Conservation (phyloP, 176 grass and related monocot species). For the Avena eriantha region DNA sequence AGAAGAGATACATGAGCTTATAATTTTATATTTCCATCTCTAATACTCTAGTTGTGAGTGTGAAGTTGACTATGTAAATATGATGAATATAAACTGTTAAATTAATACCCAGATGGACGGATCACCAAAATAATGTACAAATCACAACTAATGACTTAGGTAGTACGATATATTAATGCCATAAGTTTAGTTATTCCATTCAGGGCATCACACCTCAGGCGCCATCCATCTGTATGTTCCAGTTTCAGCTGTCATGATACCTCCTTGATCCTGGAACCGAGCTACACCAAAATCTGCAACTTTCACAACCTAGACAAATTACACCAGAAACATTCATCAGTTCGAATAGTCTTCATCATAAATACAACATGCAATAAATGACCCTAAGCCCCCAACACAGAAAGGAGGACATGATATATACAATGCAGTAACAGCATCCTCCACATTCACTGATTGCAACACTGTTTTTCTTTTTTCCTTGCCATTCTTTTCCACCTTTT, state of each 20-base stretch:
- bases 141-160: neutral
- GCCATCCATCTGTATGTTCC: constrained; percentile 99
- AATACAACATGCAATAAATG: neutral
- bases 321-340: constrained; percentile 25
- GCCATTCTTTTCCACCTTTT: constrained; percentile 1
- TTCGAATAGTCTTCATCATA: constrained; percentile 5
- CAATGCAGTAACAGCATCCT: neutral
- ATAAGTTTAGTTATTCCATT: constrained; percentile 23
- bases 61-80: constrained; percentile 21
- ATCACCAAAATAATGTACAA: constrained; percentile 26
- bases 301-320: constrained; percentile 79
- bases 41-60: neutral
- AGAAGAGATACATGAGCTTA: constrained; percentile 34
- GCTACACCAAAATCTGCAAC: constrained; percentile 99
- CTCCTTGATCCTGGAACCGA: constrained; percentile 91
- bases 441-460: constrained; percentile 1
- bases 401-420: constrained; percentile 22
- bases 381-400: constrained; percentile 6
- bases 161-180: neutral
- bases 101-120: neutral
- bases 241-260: constrained; percentile 98
- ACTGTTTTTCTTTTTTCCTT: neutral
- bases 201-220: constrained; percentile 68
- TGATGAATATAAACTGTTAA: neutral
- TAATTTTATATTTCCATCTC: neutral